These are phyloP conservation scores for Cyclotella atomus DNA, from an alignment of 108 stramenopile genomes.

Conservation along the genomic window DNA sequence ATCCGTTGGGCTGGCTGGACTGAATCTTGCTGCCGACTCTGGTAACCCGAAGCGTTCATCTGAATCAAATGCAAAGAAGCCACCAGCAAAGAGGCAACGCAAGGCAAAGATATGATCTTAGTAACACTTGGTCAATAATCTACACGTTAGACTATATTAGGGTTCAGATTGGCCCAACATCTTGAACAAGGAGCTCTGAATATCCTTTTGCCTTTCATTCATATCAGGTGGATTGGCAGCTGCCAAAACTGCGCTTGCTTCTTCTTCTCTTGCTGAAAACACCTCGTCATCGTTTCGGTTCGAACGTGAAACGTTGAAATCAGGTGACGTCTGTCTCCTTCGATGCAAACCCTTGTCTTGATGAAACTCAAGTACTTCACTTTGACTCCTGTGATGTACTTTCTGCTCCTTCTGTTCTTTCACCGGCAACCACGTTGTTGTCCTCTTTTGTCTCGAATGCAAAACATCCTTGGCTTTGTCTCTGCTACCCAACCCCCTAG, in stretches of 20 bases:
- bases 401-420: slow-evolving; percentile 1
- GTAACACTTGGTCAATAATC: too few species aligned
- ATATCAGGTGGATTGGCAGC: slow-evolving; percentile 34
- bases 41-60: slow-evolving; percentile 9
- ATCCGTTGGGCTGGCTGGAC: slow-evolving; percentile 55
- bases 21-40: slow-evolving; percentile 28
- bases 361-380: background rate
- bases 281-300: background rate
- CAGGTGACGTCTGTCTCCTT: background rate
- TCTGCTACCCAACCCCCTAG: background rate
- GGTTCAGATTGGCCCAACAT: slow-evolving; percentile 33
- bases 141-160: background rate
- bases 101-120: too few species aligned
- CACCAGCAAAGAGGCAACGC: slow-evolving; percentile 7
- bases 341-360: background rate
- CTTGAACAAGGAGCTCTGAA: slow-evolving; percentile 44
- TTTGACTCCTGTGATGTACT: background rate
- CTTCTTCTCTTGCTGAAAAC: background rate
- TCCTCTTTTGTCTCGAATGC: too few species aligned
- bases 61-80: slow-evolving; percentile 1
- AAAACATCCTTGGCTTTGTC: background rate
- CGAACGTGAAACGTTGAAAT: background rate
- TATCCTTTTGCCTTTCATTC: slow-evolving; percentile 40
- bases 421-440: slow-evolving; percentile 28
- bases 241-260: slow-evolving; percentile 10